These are phyloP conservation scores for Salix udensis DNA, from an alignment of 345 rosid genomes.

Conservation along the genomic window DNA sequence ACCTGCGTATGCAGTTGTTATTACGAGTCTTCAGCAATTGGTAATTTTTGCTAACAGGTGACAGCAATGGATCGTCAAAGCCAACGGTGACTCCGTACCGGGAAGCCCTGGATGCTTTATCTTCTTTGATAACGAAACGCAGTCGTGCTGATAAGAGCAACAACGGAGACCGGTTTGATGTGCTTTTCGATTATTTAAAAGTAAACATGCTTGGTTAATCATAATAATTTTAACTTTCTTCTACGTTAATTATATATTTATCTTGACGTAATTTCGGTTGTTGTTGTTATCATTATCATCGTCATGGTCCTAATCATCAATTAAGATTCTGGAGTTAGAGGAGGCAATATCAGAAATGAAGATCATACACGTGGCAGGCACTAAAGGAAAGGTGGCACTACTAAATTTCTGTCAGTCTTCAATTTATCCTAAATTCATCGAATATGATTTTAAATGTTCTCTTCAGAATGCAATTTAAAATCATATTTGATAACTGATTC, in stretches of 20 bases:
- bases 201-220: constrained; percentile 21
- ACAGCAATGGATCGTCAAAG: constrained; percentile 21
- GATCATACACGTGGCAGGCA: constrained; percentile 92
- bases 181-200: constrained; percentile 75
- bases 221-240: neutral
- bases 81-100: constrained; percentile 36
- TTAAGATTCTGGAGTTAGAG: constrained; percentile 72
- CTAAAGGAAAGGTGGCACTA: constrained; percentile 78
- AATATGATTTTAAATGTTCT: neutral
- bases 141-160: constrained; percentile 66
- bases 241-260: neutral
- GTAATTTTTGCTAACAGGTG: neutral
- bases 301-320: neutral
- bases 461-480: neutral
- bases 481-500: neutral
- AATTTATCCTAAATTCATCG: neutral
- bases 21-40: neutral
- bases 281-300: neutral
- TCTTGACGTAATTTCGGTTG: neutral
- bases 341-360: constrained; percentile 69
- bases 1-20: neutral
- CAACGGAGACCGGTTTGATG: constrained; percentile 61
- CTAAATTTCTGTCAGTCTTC: neutral
- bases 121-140: constrained; percentile 79
- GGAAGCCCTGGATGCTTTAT: constrained; percentile 68